Evolutionary conservation across 1,284 basidiomycete species (phyloP), one percentile per base, ranked within the genome.

Genomic region (Moesziomyces sp.): DNA sequence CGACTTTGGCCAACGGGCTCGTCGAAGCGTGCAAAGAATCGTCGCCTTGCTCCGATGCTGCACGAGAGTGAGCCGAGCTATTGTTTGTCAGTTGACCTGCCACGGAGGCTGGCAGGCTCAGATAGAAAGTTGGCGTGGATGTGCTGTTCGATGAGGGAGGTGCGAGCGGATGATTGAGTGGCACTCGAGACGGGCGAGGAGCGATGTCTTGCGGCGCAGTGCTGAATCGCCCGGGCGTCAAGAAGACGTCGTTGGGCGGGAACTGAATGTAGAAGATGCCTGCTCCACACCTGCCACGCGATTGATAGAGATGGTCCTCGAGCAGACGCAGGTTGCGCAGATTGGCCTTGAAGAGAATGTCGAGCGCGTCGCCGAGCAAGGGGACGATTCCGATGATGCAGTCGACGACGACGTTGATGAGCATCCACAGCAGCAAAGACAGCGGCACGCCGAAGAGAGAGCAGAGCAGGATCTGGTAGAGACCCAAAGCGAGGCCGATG

Each of bases 271-370:
- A 65, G 28, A 77, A 77, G 10, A 34, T 13, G 24, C 73, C 73
- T 1, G 67, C 64, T 7, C 58, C 62, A 35, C 75, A 77, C 26
- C 46, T 64, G 53, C 75, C 75, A 28, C 53, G 51, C 8, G 47
- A 57, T 10, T 68, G 54, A 35, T 77, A 52, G 35, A 83, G 61
- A 60, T 81, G 79, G 23, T 77, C 72, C 48, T 83, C 81, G 42
- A 83, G 57, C 38, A 80, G 47, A 13, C 65, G 68, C 26, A 83
- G 55, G 42, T 83, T 83, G 23, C 80, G 59, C 34, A 82, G 50
- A 46, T 83, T 84, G 9, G 79, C 74, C 55, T 83, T 82, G 69
- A 83, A 84, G 8, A 80, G 62, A 7, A 84, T 76, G 50, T 84
- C 82, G 18, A 82, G 63, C 5, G 78, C 58, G 57, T 84, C 82